Evolutionary conservation across 1,284 basidiomycete genomes (phyloP), one percentile per base, ranked within the genome.

Genomic region (Porodaedalea pini): DNA sequence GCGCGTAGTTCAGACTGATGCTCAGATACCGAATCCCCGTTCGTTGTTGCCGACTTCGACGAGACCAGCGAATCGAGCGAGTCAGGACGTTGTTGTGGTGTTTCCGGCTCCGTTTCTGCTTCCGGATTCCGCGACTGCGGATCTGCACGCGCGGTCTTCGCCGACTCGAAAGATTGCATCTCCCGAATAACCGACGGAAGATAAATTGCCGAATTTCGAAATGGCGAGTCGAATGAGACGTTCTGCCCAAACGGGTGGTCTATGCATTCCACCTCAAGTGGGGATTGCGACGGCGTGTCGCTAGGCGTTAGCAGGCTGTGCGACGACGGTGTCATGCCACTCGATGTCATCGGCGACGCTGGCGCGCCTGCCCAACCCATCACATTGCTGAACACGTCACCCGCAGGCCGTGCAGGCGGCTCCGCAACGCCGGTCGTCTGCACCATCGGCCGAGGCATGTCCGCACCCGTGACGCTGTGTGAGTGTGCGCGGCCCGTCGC

Each of bases 111-210:
- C 40, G 54, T 55, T 58, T 17, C 57, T 51, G 21, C 61, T 56
- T 15, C 61, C 57, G 8, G 67, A 64, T n/a, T 63, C 56, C 51
- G 41, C 61, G 49, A 50, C 57, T 29, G 57, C 48, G 51, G 51
- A 58, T 59, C 62, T 50, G 67, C 86, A 27, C 82, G 78, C 0
- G 87, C 88, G 0, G 89, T 92, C 49, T 87, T 69, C 0, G 82
- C 83, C 2, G 86, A 90, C 63, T 91, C 89, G 64, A 91, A 92
- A 0, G 86, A 88, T 63, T 90, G 86, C 82, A 90, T 86, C 67
- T 86, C 86, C 17, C 88, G 83, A 37, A 91, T 67, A 40, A 75
- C 72, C 2, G 78, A 81, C 1, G 80, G 77, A 0, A 73, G 71
- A 64, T 70, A 76, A 52, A 70, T 58, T 1, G 73, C 67, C n/a